Evolutionary conservation across 2,329 filamentous ascomycete species (phyloP).

Genomic region (Fusarium napiforme): DNA sequence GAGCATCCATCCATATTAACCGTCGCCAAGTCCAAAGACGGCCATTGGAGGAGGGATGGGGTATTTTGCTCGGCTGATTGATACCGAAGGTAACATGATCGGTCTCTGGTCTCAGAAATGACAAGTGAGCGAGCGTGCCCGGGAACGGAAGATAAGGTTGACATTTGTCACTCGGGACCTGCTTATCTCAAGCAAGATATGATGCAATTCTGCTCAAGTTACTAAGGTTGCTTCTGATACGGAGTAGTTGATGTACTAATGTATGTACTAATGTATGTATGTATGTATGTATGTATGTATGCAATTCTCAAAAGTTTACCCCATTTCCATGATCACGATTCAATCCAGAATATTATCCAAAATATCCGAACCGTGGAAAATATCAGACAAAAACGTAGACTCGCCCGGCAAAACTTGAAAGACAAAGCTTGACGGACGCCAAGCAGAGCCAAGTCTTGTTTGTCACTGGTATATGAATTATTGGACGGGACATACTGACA

Average conservation of each 20-base stretch:
- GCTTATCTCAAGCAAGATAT: not conserved
- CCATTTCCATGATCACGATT: not conserved
- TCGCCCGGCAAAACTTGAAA: slow-evolving; percentile 23
- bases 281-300: not conserved
- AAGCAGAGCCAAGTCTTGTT: slow-evolving; percentile 25
- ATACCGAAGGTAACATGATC: slow-evolving; percentile 54
- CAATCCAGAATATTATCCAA: not conserved
- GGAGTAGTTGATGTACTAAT: not conserved
- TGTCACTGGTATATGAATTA: slow-evolving; percentile 12
- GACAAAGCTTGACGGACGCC: slow-evolving; percentile 16
- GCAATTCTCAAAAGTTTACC: not conserved
- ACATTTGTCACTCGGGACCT: not conserved
- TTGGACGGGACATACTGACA: slow-evolving; percentile 22
- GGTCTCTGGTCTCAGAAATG: slow-evolving; percentile 50
- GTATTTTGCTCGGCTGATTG: slow-evolving; percentile 50
- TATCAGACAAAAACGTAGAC: not conserved
- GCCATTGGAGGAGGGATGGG: slow-evolving; percentile 50
- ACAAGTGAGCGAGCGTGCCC: slow-evolving; percentile 36
- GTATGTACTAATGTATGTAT: not conserved
- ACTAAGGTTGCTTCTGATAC: not conserved
- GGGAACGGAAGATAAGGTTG: not conserved
- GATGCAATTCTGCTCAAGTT: not conserved
- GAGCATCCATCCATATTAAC: not conserved
- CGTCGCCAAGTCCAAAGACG: slow-evolving; percentile 49
- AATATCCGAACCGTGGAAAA: slow-evolving; percentile 34